Evolutionary conservation across 2,329 filamentous ascomycete species (phyloP).

Genomic region (Alternaria brassicae): DNA sequence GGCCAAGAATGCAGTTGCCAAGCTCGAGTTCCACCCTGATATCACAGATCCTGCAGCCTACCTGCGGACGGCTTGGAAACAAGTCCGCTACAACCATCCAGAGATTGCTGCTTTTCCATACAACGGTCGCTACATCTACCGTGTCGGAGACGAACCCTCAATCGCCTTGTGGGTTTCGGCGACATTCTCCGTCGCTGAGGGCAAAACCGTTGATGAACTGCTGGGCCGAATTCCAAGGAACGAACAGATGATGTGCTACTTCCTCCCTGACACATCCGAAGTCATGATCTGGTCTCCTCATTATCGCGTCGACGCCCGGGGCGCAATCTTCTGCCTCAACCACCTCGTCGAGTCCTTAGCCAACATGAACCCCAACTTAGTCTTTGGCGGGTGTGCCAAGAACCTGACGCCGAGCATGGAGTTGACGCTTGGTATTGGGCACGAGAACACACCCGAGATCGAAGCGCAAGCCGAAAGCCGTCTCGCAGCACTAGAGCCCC

Average conservation of each 20-base stretch:
- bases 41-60: conserved; percentile 29
- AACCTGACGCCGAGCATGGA: conserved; percentile 36
- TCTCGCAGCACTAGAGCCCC: conserved; percentile 25
- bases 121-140: conserved; percentile 33
- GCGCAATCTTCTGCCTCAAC: conserved; percentile 34
- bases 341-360: conserved; percentile 29
- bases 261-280: conserved; percentile 28
- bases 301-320: conserved; percentile 36
- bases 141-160: conserved; percentile 28
- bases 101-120: conserved; percentile 38
- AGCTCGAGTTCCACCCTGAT: conserved; percentile 29
- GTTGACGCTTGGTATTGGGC: conserved; percentile 24
- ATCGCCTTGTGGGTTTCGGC: conserved; percentile 34
- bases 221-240: conserved; percentile 34
- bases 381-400: conserved; percentile 32
- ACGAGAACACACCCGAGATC: conserved; percentile 23
- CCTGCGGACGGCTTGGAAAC: conserved; percentile 32
- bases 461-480: conserved; percentile 26
- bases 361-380: conserved; percentile 23
- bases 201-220: conserved; percentile 29
- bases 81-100: conserved; percentile 37
- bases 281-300: conserved; percentile 35
- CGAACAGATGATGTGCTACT: conserved; percentile 39
- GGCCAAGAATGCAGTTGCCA: conserved; percentile 35
- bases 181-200: conserved; percentile 27